A percentile compares a stretch with the other conserved stretches of the same genome.
These are phyloP conservation scores for Kingdonia uniflora DNA, from an alignment of 164 flowering plant species.

Conservation along the genomic window DNA sequence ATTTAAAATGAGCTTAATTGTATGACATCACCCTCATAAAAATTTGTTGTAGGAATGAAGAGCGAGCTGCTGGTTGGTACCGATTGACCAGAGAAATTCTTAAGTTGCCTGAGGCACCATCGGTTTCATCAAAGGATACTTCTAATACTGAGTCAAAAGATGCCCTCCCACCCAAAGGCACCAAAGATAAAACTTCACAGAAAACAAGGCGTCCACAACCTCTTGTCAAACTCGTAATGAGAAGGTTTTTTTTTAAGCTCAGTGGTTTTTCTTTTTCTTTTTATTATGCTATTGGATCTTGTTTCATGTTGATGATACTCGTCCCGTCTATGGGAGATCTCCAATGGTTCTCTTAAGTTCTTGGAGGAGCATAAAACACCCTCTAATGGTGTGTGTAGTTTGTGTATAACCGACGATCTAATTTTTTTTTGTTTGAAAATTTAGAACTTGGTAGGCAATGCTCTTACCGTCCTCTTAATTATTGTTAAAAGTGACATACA, in stretches of 20 bases:
- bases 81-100: slow-evolving; percentile 92
- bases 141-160: slow-evolving; percentile 42
- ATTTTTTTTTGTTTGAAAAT: too few species aligned
- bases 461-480: too few species aligned
- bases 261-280: not conserved
- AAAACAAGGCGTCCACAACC: slow-evolving; percentile 95
- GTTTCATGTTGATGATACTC: not conserved
- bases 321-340: too few species aligned
- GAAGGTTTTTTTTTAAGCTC: slow-evolving; percentile 48
- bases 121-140: slow-evolving; percentile 46
- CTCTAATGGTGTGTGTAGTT: too few species aligned
- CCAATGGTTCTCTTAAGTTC: too few species aligned
- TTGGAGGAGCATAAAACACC: too few species aligned
- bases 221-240: slow-evolving; percentile 94
- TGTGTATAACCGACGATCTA: too few species aligned
- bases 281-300: not conserved
- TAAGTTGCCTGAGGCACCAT: slow-evolving; percentile 88
- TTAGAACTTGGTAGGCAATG: too few species aligned
- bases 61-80: slow-evolving; percentile 97
- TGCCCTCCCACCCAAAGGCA: slow-evolving; percentile 43
- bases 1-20: too few species aligned
- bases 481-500: too few species aligned
- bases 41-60: slow-evolving; percentile 59
- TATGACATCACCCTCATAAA: not conserved
- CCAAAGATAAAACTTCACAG: slow-evolving; percentile 60